phyloP scores from a whole-genome alignment of 2,329 filamentous ascomycete species.

The Epichloe festucae region DNA sequence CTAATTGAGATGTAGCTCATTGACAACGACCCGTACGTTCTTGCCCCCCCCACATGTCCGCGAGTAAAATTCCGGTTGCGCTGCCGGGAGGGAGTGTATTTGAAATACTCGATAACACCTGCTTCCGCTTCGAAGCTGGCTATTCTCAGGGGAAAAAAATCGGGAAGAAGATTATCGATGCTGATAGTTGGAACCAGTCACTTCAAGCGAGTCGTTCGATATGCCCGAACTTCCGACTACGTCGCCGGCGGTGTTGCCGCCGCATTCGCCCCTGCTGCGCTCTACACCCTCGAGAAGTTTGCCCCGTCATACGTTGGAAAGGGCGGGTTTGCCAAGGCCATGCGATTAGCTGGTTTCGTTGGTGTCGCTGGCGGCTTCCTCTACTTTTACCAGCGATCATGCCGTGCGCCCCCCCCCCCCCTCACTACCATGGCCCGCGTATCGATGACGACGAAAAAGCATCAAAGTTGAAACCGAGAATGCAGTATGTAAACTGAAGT shows the following conservation, averaged over 20 bases:
- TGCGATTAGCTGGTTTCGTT: constrained; percentile 66
- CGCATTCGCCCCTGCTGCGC: constrained; percentile 58
- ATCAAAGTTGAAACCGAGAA: neutral
- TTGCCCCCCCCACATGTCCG: neutral
- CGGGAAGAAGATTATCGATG: neutral
- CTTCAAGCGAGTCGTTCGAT: constrained; percentile 77
- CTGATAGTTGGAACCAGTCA: constrained; percentile 46
- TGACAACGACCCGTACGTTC: constrained; percentile 85
- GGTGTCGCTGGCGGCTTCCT: constrained; percentile 69
- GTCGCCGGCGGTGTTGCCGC: constrained; percentile 53
- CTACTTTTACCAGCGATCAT: constrained; percentile 72
- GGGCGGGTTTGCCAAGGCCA: constrained; percentile 67
- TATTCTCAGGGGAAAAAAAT: neutral
- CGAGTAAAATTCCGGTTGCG: neutral
- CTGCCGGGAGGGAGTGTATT: too few species aligned
- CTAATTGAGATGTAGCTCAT: constrained; percentile 58
- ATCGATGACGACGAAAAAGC: neutral
- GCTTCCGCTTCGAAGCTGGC: neutral
- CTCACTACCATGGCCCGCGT: neutral
- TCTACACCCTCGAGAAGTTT: constrained; percentile 70
- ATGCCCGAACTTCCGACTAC: constrained; percentile 81
- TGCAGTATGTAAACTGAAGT: neutral
- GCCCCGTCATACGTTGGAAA: constrained; percentile 75
- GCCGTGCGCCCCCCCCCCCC: constrained; percentile 44
- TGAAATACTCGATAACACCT: too few species aligned